phyloP scores from a whole-genome alignment of 257 asterid genomes.

The Avicennia marina region DNA sequence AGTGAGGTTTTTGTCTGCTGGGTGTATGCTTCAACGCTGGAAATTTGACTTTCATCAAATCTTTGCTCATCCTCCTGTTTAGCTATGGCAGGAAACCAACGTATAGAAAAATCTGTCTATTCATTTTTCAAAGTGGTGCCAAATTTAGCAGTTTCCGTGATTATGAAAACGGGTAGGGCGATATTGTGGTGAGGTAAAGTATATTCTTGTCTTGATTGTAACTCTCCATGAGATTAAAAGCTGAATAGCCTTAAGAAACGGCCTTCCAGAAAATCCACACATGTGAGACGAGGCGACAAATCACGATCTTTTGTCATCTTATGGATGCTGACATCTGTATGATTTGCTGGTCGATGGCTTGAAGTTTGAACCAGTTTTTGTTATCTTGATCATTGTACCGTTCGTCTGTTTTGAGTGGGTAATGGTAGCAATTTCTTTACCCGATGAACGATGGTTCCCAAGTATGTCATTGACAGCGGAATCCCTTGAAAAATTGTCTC shows the following conservation, averaged over 20 bases:
- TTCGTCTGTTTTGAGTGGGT: too few species aligned
- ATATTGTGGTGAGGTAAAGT: neutral
- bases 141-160: neutral
- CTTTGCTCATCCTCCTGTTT: constrained; percentile 3
- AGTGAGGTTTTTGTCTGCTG: constrained; percentile 12
- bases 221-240: neutral
- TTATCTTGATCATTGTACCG: too few species aligned
- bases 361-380: too few species aligned
- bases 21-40: constrained; percentile 14
- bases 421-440: too few species aligned
- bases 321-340: too few species aligned
- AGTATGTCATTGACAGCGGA: too few species aligned
- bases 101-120: neutral
- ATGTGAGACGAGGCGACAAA: too few species aligned
- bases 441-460: too few species aligned
- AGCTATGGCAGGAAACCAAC: neutral
- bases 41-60: constrained; percentile 18
- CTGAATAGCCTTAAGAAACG: neutral
- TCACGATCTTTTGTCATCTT: too few species aligned
- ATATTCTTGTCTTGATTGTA: neutral
- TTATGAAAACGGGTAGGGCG: neutral
- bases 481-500: too few species aligned
- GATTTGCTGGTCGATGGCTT: too few species aligned
- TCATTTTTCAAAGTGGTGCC: neutral
- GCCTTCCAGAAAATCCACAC: neutral